Percentiles rank a stretch among this genome's conserved stretches.
These are phyloP conservation scores for Rhynchospora breviuscula DNA, from an alignment of 176 grass and related monocot genomes.

Conservation along the genomic window DNA sequence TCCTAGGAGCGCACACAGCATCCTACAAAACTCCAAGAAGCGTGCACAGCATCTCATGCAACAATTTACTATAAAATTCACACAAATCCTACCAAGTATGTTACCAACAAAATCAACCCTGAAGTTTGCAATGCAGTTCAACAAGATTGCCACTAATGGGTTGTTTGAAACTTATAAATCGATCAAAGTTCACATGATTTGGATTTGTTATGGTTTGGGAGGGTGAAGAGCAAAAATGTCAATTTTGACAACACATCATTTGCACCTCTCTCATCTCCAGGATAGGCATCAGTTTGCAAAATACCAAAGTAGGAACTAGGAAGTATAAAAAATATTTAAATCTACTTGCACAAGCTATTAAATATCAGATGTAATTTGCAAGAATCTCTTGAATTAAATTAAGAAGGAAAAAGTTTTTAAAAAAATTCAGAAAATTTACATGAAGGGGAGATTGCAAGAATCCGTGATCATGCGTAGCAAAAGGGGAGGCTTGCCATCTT, in stretches of 20 bases:
- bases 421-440: conserved; percentile 44
- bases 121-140: background rate
- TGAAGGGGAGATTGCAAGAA: conserved; percentile 54
- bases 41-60: background rate
- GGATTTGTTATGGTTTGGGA: background rate
- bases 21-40: background rate
- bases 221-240: background rate
- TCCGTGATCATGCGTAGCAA: conserved; percentile 82
- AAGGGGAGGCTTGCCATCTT: conserved; percentile 61
- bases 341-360: background rate
- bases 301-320: background rate
- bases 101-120: background rate
- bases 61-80: background rate
- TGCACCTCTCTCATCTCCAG: background rate
- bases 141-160: background rate
- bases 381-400: background rate
- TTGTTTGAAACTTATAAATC: background rate
- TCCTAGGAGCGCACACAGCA: background rate
- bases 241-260: background rate
- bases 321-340: background rate
- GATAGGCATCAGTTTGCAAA: background rate
- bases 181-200: background rate
- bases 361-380: conserved; percentile 1
- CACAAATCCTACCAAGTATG: background rate
- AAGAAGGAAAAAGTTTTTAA: background rate